phyloP scores from a whole-genome alignment of 805 yeast genomes.

The Grigorovia humatica region DNA sequence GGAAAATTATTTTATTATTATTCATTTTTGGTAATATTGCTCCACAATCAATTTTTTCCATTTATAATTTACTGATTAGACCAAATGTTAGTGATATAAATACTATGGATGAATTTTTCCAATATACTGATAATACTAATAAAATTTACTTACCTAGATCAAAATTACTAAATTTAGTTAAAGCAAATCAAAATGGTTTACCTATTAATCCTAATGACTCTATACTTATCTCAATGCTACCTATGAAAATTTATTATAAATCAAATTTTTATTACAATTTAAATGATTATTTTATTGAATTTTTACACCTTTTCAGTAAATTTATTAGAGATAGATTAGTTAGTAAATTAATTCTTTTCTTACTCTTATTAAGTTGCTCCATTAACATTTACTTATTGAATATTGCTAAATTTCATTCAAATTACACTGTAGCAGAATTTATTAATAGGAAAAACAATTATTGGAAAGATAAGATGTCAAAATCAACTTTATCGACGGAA shows the following conservation, averaged over 20 bases:
- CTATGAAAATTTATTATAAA: constrained; percentile 50
- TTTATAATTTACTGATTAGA: constrained; percentile 27
- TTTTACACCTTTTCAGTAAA: constrained; percentile 23
- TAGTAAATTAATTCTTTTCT: constrained; percentile 65
- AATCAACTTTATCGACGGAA: not conserved
- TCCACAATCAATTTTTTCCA: constrained; percentile 41
- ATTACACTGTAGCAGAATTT: constrained; percentile 28
- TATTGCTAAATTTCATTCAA: constrained; percentile 63
- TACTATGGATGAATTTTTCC: not conserved
- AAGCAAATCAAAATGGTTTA: not conserved
- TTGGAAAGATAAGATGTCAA: not conserved
- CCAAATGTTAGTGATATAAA: not conserved
- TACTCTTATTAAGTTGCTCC: constrained; percentile 63
- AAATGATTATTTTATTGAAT: constrained; percentile 38
- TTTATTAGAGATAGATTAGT: constrained; percentile 75
- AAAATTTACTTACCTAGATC: not conserved
- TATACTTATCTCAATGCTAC: constrained; percentile 47
- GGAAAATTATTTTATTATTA: constrained; percentile 48
- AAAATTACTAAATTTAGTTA: not conserved
- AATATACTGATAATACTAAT: not conserved
- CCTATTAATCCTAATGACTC: constrained; percentile 31
- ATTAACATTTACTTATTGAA: constrained; percentile 79
- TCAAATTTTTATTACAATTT: constrained; percentile 43
- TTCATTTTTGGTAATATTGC: constrained; percentile 61
- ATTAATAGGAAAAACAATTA: constrained; percentile 1